These are phyloP conservation scores for Epichloe festucae DNA, from an alignment of 2,329 filamentous ascomycete species.

Conservation along the genomic window DNA sequence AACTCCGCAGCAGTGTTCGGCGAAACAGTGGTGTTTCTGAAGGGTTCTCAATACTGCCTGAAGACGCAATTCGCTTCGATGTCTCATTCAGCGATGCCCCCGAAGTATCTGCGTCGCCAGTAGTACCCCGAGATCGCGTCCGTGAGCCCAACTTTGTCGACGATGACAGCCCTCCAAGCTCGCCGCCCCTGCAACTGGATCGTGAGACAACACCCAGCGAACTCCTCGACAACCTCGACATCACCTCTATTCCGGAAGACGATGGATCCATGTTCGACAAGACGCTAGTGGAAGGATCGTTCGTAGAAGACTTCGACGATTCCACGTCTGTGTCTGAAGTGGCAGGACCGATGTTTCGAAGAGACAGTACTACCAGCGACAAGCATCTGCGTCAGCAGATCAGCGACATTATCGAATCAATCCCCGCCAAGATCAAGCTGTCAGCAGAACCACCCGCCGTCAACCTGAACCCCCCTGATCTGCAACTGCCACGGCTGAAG, in stretches of 20 bases:
- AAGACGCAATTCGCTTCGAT: constrained; percentile 24
- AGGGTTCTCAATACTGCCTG: constrained; percentile 26
- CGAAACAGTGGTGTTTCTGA: constrained; percentile 21
- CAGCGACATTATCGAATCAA: constrained; percentile 60
- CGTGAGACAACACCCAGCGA: constrained; percentile 21
- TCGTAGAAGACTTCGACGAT: constrained; percentile 34
- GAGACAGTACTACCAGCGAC: constrained; percentile 33
- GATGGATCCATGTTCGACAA: constrained; percentile 24
- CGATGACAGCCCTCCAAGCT: constrained; percentile 34
- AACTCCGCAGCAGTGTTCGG: constrained; percentile 18
- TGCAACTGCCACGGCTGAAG: constrained; percentile 36
- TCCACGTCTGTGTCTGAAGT: constrained; percentile 21
- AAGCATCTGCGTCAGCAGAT: constrained; percentile 71
- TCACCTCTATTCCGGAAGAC: constrained; percentile 27
- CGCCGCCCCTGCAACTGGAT: constrained; percentile 25
- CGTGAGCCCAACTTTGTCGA: constrained; percentile 23
- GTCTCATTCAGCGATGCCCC: constrained; percentile 28
- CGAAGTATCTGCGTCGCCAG: constrained; percentile 32
- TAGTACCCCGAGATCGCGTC: constrained; percentile 15
- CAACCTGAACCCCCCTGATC: constrained; percentile 47
- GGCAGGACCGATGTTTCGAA: constrained; percentile 12
- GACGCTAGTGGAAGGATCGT: constrained; percentile 30
- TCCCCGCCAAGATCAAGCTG: constrained; percentile 69
- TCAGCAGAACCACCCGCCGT: constrained; percentile 38
- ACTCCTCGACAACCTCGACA: constrained; percentile 33